Evolutionary conservation across 108 stramenopile species (phyloP).

Genomic region (Skeletonema grethae): DNA sequence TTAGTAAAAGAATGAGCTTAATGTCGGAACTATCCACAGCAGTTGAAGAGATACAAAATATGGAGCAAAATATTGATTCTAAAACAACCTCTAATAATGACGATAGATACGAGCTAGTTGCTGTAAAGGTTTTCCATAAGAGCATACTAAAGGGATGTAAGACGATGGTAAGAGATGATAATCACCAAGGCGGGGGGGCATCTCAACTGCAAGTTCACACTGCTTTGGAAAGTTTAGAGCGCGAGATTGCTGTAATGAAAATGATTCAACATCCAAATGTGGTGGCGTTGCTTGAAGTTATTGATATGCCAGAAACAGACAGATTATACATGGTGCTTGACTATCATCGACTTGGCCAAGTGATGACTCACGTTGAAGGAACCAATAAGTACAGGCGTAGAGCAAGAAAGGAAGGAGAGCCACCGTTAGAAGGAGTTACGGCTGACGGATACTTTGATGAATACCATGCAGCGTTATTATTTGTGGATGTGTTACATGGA

Average conservation of each 20-base stretch:
- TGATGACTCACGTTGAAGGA: slow-evolving; percentile 66
- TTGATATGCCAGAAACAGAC: slow-evolving; percentile 76
- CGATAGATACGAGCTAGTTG: slow-evolving; percentile 60
- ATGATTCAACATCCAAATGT: slow-evolving; percentile 82
- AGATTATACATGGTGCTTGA: slow-evolving; percentile 83
- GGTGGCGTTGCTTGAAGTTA: slow-evolving; percentile 71
- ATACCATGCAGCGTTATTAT: slow-evolving; percentile 62
- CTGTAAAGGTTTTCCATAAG: slow-evolving; percentile 82
- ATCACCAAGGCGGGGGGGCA: slow-evolving; percentile 39
- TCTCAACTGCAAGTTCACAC: slow-evolving; percentile 61
- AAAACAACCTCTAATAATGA: slow-evolving; percentile 7
- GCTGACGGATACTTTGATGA: slow-evolving; percentile 71
- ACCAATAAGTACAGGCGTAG: slow-evolving; percentile 54
- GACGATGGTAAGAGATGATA: slow-evolving; percentile 41
- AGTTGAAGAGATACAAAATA: slow-evolving; percentile 1
- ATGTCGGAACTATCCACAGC: background rate
- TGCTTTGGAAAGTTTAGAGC: slow-evolving; percentile 77
- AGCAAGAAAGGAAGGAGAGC: slow-evolving; percentile 20
- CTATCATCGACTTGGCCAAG: slow-evolving; percentile 84
- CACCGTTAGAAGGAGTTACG: slow-evolving; percentile 25
- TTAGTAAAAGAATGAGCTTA: background rate
- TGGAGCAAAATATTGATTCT: background rate
- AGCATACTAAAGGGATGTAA: slow-evolving; percentile 60
- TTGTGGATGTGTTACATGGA: slow-evolving; percentile 83
- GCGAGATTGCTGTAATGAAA: slow-evolving; percentile 86